Conservation (phyloP, 345 rosid species). For the Carallia pectinifolia region DNA sequence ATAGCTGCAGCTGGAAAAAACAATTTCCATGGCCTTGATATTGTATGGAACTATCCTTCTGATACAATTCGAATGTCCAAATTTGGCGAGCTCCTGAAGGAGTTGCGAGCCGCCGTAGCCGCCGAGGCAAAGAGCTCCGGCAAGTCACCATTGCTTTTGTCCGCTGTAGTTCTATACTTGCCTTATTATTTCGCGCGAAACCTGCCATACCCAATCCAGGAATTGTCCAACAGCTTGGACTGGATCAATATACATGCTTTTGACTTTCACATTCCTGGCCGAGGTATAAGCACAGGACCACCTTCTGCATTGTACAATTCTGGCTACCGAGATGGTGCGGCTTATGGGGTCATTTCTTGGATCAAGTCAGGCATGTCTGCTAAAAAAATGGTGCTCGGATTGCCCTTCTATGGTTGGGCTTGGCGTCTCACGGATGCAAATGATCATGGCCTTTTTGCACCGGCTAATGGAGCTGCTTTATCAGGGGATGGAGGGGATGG, state of each 20-base stretch:
- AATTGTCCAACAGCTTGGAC: constrained; percentile 18
- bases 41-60: constrained; percentile 16
- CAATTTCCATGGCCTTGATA: constrained; percentile 42
- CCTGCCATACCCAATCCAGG: constrained; percentile 20
- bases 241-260: constrained; percentile 26
- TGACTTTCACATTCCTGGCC: constrained; percentile 22
- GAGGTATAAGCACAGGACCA: constrained; percentile 7
- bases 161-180: constrained; percentile 23
- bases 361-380: constrained; percentile 18
- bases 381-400: constrained; percentile 18
- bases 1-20: constrained; percentile 42
- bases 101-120: constrained; percentile 30
- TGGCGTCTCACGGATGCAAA: constrained; percentile 21
- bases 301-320: constrained; percentile 29
- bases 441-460: constrained; percentile 19
- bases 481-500: constrained; percentile 6
- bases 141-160: constrained; percentile 23
- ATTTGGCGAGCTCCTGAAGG: constrained; percentile 27
- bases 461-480: constrained; percentile 16
- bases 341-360: constrained; percentile 18
- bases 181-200: constrained; percentile 16
- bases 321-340: constrained; percentile 2
- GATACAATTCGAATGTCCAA: constrained; percentile 12
- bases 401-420: constrained; percentile 28
- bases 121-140: constrained; percentile 19